phyloP scores from a whole-genome alignment of 805 yeast species.

The Ogataea paradorogensis region DNA sequence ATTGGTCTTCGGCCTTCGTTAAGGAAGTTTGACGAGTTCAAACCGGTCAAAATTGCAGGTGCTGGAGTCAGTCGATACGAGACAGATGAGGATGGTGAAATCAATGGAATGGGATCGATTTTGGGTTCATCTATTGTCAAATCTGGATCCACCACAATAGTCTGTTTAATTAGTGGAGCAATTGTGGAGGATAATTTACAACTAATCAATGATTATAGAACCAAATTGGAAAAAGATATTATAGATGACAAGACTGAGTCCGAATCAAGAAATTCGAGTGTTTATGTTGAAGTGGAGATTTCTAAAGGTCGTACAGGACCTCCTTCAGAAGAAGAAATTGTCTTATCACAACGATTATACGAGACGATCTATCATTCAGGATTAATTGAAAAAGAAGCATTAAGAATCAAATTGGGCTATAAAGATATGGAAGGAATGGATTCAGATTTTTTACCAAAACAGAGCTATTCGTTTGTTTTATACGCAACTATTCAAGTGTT shows the following conservation, averaged over 20 bases:
- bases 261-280: constrained; percentile 35
- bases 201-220: constrained; percentile 40
- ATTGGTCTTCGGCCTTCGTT: constrained; percentile 74
- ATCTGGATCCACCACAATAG: constrained; percentile 68
- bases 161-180: constrained; percentile 70
- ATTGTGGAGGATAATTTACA: constrained; percentile 54
- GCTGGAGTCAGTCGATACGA: constrained; percentile 38
- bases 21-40: constrained; percentile 70
- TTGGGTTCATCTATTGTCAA: constrained; percentile 69
- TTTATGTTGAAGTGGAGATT: constrained; percentile 75
- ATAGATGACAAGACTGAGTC: constrained; percentile 19
- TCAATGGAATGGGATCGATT: constrained; percentile 28
- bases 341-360: constrained; percentile 60
- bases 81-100: constrained; percentile 12
- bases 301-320: constrained; percentile 74
- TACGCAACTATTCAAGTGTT: constrained; percentile 74
- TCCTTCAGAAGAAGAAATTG: constrained; percentile 85
- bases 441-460: constrained; percentile 31
- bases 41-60: constrained; percentile 44
- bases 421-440: constrained; percentile 35
- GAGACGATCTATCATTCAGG: constrained; percentile 59
- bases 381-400: constrained; percentile 46
- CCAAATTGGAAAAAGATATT: constrained; percentile 38
- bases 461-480: constrained; percentile 55
- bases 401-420: constrained; percentile 52